Base-by-base conservation (phyloP, 129 eudicot genomes). In the Flaveria linearis region DNA sequence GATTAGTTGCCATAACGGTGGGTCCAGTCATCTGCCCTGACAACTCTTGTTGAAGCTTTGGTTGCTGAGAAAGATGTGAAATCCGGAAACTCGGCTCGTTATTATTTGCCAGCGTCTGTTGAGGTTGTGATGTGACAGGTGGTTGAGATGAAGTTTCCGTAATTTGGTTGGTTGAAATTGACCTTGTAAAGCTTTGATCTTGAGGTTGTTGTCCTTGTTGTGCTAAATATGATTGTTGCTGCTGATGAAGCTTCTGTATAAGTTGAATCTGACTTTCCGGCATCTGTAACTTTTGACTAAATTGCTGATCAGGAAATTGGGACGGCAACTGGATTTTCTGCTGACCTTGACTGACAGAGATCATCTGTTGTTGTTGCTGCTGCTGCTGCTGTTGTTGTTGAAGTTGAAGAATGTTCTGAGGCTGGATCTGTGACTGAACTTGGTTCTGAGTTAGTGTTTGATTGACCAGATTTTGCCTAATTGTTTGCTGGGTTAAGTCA, bases 221-320 rank as follows among this genome's bases (percentile, higher is more conserved):
- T 39, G 87, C 80, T 33, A 84, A 65, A 58, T 83, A 68, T 46
- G 97, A 79, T 70, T 88, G 98, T 55, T 88, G 97, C 53, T 93
- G 98, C 73, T 87, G 92, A 70, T 86, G 93, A 80, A 88, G 89
- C 83, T 91, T 93, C 79, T 91, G 97, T 43, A 93, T 87, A 67
- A 90, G 75, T 86, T 91, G 96, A 33, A 88, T 77, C 79, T 88
- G 97, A 65, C 79, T 88, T 18, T 90, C 96, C 1, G 96, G 76
- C 73, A 83, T 65, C 52, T 82, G 90, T 50, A 74, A 66, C 70
- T 89, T 88, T 77, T 85, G 96, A 82, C 77, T 81, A 30, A 76
- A 15, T 71, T 77, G 93, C 65, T 75, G 89, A 78, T 88, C 90
- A 3, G 80, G 46, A n/a, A 80, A 71, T 69, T 85, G 96, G 46